These are phyloP conservation scores for Yamadazyma mexicana DNA, from an alignment of 1,139 yeast genomes.

Conservation along the genomic window DNA sequence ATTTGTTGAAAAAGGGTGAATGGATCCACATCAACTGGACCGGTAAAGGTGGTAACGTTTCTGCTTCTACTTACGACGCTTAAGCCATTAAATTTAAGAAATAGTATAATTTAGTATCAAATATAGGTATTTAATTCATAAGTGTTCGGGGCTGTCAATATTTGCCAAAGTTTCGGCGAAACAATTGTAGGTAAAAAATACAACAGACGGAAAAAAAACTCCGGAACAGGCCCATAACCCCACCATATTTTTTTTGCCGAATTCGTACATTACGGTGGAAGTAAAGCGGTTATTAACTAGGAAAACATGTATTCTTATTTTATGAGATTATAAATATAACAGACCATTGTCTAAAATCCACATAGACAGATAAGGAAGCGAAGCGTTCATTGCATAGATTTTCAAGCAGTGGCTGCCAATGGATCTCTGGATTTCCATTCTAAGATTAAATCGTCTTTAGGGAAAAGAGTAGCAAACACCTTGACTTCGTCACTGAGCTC, in stretches of 20 bases:
- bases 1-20: conserved; percentile 76
- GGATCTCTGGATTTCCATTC: conserved; percentile 70
- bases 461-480: conserved; percentile 97
- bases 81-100: conserved; percentile 37
- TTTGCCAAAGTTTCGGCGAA: background rate
- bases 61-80: conserved; percentile 94
- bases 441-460: conserved; percentile 87
- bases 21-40: conserved; percentile 99
- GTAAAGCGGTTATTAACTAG: background rate
- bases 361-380: no score
- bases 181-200: no score
- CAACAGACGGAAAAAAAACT: no score
- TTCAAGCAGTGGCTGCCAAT: conserved; percentile 1
- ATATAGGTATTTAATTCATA: background rate
- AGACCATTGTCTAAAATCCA: no score
- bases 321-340: no score
- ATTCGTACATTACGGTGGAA: background rate
- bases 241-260: no score
- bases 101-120: background rate
- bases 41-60: conserved; percentile 96
- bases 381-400: no score
- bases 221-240: no score
- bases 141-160: background rate
- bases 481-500: conserved; percentile 85
- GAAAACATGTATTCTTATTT: background rate